phyloP scores from a whole-genome alignment of 176 grass and related monocot genomes.

The Eremochloa ophiuroides region DNA sequence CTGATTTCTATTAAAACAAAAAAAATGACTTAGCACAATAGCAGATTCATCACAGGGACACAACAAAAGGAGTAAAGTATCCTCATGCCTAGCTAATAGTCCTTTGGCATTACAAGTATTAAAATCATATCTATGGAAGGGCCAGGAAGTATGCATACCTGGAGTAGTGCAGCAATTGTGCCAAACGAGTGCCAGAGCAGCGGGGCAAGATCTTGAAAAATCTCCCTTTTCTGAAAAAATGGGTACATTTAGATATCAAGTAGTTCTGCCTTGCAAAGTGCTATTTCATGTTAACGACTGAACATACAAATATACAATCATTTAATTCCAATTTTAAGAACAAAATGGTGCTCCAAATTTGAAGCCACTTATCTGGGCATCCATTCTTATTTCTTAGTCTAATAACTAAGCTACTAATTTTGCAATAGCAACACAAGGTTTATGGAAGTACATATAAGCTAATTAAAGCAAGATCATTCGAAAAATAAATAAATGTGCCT shows the following conservation, averaged over 20 bases:
- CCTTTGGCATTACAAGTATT: constrained; percentile 13
- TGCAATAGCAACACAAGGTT: neutral
- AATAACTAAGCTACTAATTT: neutral
- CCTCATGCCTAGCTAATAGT: neutral
- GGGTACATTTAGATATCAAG: neutral
- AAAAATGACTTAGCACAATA: neutral
- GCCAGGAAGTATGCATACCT: constrained; percentile 41
- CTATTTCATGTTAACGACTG: neutral
- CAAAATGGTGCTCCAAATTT: neutral
- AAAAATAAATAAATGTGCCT: neutral
- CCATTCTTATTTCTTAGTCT: constrained; percentile 4
- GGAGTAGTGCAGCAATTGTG: constrained; percentile 82
- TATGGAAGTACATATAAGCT: neutral
- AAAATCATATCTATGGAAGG: neutral
- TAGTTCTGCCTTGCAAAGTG: neutral
- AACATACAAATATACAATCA: neutral
- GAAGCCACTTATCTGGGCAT: neutral
- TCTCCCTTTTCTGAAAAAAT: constrained; percentile 59
- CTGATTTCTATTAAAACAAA: neutral
- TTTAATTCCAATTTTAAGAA: neutral
- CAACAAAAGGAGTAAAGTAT: neutral
- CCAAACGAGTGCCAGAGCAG: constrained; percentile 93
- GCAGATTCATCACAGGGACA: neutral
- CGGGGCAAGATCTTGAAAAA: constrained; percentile 94
- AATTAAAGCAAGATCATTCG: neutral